Conservation (phyloP, 768 basidiomycete genomes). For the Hydnum rufescens region DNA sequence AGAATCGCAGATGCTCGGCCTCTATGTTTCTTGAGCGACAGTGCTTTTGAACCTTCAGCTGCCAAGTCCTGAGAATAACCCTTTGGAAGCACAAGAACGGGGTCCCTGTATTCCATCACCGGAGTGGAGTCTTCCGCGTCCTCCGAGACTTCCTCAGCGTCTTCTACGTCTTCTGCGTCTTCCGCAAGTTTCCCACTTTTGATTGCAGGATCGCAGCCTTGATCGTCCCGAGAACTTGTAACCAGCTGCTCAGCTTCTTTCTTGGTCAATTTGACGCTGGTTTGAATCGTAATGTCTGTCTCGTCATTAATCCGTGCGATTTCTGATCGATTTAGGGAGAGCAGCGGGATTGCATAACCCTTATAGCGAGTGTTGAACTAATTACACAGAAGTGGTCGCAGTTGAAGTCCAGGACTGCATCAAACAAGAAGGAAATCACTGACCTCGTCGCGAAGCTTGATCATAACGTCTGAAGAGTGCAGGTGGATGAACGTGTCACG, state of each 20-base stretch:
- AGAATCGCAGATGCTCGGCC: neutral
- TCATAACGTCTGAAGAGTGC: slow-evolving; percentile 72
- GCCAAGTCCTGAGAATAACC: neutral
- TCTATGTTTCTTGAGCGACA: neutral
- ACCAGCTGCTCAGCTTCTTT: neutral
- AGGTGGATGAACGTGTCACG: slow-evolving; percentile 86
- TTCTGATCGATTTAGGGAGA: slow-evolving; percentile 19
- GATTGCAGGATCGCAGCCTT: slow-evolving; percentile 18
- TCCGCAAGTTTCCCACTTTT: slow-evolving; percentile 12
- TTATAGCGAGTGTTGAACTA: slow-evolving; percentile 66
- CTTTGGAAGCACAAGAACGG: slow-evolving; percentile 8
- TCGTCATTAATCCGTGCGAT: slow-evolving; percentile 4
- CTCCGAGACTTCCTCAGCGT: slow-evolving; percentile 7
- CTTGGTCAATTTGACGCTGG: neutral
- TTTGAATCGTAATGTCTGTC: neutral
- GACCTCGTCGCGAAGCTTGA: slow-evolving; percentile 54
- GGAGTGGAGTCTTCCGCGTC: slow-evolving; percentile 11
- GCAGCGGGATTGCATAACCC: slow-evolving; percentile 44
- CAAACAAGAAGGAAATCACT: slow-evolving; percentile 12
- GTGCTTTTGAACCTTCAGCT: neutral
- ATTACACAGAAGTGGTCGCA: too few species aligned
- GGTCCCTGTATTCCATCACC: slow-evolving; percentile 9
- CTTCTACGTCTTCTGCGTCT: slow-evolving; percentile 16
- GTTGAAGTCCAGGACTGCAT: neutral
- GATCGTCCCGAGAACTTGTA: slow-evolving; percentile 9